Evolutionary conservation across 495 filamentous ascomycete species (phyloP).

Genomic region (Endocarpon pusillum): DNA sequence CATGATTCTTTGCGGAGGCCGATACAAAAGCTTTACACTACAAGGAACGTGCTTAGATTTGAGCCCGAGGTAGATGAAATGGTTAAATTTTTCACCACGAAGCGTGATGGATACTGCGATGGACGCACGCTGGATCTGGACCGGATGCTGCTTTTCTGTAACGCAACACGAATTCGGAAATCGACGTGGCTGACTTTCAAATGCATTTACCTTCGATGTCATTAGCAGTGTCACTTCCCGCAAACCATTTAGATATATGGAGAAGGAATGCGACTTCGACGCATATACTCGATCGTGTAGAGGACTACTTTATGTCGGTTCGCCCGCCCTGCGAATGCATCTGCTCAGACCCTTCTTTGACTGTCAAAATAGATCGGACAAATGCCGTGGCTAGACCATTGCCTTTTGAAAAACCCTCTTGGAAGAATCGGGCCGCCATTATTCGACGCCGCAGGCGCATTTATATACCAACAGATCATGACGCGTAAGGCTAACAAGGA

Average conservation of each 20-base stretch:
- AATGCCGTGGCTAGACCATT: slow-evolving; percentile 43
- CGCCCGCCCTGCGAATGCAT: no score
- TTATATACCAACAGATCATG: no score
- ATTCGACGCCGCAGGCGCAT: slow-evolving; percentile 9
- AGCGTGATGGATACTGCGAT: no score
- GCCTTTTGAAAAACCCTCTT: slow-evolving; percentile 43
- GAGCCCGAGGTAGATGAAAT: slow-evolving; percentile 19
- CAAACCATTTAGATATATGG: slow-evolving; percentile 20
- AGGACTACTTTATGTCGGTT: slow-evolving; percentile 15
- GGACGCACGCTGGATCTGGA: no score
- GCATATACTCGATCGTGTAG: slow-evolving; percentile 5
- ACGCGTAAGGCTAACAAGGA: no score
- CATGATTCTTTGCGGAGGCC: slow-evolving; percentile 20
- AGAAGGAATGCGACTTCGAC: slow-evolving; percentile 20
- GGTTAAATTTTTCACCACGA: no score
- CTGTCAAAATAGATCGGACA: no score
- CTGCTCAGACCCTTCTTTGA: no score
- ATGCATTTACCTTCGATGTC: slow-evolving; percentile 22
- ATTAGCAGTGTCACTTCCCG: slow-evolving; percentile 19
- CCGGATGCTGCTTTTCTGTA: no score
- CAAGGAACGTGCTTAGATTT: slow-evolving; percentile 14
- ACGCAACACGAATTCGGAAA: no score
- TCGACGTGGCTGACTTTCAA: no score
- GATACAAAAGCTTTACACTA: slow-evolving; percentile 20
- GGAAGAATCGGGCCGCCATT: slow-evolving; percentile 13